Evolutionary conservation across 1,284 basidiomycete genomes (phyloP).

Genomic region (Gastroboletus turbinatus): DNA sequence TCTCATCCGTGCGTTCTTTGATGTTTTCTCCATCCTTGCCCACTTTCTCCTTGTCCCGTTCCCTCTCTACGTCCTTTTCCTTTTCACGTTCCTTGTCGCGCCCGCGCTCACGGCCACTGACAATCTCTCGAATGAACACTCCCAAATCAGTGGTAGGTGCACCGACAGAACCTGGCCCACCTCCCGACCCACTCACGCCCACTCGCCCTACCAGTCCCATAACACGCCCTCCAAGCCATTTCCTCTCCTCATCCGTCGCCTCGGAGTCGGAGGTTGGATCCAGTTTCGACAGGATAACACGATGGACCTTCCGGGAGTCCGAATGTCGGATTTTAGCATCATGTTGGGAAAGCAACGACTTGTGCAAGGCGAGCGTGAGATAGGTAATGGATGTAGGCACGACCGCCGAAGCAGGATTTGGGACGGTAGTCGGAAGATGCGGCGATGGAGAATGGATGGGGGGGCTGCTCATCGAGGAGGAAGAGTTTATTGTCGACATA

Average conservation of each 20-base stretch:
- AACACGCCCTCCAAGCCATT: constrained; percentile 30
- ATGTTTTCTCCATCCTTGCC: constrained; percentile 33
- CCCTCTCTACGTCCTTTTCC: constrained; percentile 30
- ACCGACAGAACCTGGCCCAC: constrained; percentile 37
- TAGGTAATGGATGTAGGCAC: constrained; percentile 16
- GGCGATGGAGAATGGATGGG: neutral
- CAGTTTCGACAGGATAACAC: constrained; percentile 53
- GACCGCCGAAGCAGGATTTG: neutral
- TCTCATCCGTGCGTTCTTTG: constrained; percentile 35
- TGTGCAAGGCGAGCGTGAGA: constrained; percentile 51
- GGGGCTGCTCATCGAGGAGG: constrained; percentile 10
- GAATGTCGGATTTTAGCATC: constrained; percentile 50
- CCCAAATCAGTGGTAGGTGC: constrained; percentile 48
- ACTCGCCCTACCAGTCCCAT: constrained; percentile 41
- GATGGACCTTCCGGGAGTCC: constrained; percentile 61
- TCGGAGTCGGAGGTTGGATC: constrained; percentile 40
- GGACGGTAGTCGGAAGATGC: neutral
- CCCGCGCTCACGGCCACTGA: constrained; percentile 34
- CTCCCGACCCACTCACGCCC: constrained; percentile 26
- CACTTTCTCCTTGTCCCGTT: constrained; percentile 36
- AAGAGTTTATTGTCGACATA: constrained; percentile 5
- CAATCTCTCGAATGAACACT: constrained; percentile 34
- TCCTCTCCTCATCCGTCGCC: constrained; percentile 29
- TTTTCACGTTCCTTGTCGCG: constrained; percentile 30
- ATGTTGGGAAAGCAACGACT: constrained; percentile 50